Percentiles rank a stretch among this genome's conserved stretches.
Conservation (phyloP, 73 alveolate species). For the Blepharisma stoltei region DNA sequence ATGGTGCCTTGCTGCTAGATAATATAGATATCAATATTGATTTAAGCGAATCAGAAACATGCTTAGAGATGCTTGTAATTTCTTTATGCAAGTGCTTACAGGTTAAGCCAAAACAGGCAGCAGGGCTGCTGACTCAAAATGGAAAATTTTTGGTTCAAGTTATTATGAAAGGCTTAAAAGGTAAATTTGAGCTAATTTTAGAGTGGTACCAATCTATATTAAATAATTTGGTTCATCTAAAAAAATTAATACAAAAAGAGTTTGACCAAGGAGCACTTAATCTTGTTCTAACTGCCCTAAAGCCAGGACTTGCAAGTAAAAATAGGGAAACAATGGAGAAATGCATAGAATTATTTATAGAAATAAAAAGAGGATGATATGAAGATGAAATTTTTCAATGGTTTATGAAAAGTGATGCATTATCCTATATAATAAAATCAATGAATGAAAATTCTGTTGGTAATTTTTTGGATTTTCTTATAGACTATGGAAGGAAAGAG, state of each 20-base stretch:
- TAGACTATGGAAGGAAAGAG: not conserved
- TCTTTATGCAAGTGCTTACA: conserved; percentile 53
- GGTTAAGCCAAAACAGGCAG: conserved; percentile 67
- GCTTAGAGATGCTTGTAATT: conserved; percentile 52
- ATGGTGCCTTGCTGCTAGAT: conserved; percentile 37
- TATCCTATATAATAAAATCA: conserved; percentile 45
- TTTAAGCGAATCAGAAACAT: conserved; percentile 46
- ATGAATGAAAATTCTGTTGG: conserved; percentile 51
- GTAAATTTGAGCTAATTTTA: conserved; percentile 60
- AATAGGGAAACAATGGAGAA: conserved; percentile 35
- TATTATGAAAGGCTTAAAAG: conserved; percentile 62
- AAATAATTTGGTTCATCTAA: conserved; percentile 46
- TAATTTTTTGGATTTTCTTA: not conserved
- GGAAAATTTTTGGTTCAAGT: conserved; percentile 53
- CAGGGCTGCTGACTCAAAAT: conserved; percentile 66
- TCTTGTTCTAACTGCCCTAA: not conserved
- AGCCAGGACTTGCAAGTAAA: not conserved
- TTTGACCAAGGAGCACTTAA: not conserved
- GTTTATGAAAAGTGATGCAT: conserved; percentile 54
- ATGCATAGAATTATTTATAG: conserved; percentile 52
- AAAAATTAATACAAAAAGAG: not conserved
- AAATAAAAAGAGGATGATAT: conserved; percentile 49
- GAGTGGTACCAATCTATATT: conserved; percentile 64
- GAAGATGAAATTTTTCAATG: conserved; percentile 65
- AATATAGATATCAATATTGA: conserved; percentile 29